These are phyloP conservation scores for Suillus discolor DNA, from an alignment of 768 basidiomycete species.

Conservation along the genomic window DNA sequence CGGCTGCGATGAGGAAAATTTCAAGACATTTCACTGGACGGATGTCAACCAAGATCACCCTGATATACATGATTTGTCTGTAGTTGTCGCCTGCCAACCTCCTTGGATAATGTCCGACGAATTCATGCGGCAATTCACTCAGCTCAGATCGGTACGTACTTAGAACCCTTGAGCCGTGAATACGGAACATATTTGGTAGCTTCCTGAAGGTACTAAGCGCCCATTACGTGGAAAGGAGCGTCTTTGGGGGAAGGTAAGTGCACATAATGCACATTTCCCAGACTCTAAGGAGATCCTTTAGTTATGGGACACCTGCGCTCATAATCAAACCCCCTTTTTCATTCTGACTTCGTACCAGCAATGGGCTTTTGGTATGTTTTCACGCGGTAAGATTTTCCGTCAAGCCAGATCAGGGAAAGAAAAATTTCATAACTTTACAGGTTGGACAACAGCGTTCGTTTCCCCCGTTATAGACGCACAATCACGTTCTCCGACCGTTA, in stretches of 20 bases:
- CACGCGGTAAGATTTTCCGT: conserved; percentile 41
- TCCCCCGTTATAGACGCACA: conserved; percentile 46
- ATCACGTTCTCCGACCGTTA: conserved; percentile 47
- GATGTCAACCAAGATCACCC: conserved; percentile 23
- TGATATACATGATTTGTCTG: conserved; percentile 34
- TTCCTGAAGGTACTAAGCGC: conserved; percentile 35
- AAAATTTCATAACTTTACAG: conserved; percentile 29
- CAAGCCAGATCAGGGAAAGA: neutral
- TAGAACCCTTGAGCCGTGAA: neutral
- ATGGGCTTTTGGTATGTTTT: conserved; percentile 65
- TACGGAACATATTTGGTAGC: conserved; percentile 19
- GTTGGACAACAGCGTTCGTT: conserved; percentile 56
- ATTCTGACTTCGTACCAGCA: conserved; percentile 60
- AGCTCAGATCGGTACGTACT: conserved; percentile 32
- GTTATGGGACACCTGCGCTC: conserved; percentile 57
- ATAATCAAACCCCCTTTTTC: conserved; percentile 52
- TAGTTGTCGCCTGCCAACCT: conserved; percentile 61
- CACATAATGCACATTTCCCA: neutral
- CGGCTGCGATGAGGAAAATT: conserved; percentile 42
- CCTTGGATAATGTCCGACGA: conserved; percentile 59
- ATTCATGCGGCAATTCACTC: conserved; percentile 55
- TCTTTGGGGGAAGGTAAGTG: conserved; percentile 60
- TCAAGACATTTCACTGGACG: conserved; percentile 50
- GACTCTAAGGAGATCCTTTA: conserved; percentile 18
- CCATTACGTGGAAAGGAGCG: conserved; percentile 51